These are phyloP conservation scores for Pneumocystis oryctolagi DNA, from an alignment of 1,139 yeast species.

Conservation along the genomic window DNA sequence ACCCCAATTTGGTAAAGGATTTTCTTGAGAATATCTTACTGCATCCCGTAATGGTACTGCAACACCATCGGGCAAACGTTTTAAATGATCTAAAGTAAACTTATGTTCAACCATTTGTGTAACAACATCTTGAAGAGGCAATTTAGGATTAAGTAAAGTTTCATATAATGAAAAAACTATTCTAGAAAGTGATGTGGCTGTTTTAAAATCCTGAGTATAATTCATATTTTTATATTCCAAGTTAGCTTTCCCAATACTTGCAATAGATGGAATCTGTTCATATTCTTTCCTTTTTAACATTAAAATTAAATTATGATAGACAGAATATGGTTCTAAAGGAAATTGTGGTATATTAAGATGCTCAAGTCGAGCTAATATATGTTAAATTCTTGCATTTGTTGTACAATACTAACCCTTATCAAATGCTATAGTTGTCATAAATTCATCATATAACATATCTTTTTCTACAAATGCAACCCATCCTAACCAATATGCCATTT, in stretches of 20 bases:
- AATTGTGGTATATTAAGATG: constrained; percentile 6
- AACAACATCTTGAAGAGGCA: constrained; percentile 1
- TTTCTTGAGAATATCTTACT: constrained; percentile 38
- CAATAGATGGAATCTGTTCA: constrained; percentile 10
- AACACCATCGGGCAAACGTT: constrained; percentile 62
- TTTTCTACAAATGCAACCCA: constrained; percentile 51
- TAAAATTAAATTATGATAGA: constrained; percentile 4
- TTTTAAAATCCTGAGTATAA: neutral
- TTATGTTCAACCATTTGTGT: neutral
- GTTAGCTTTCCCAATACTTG: neutral
- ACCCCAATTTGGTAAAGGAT: constrained; percentile 28
- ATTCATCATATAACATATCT: constrained; percentile 9
- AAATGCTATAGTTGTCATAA: neutral
- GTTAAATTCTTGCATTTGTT: neutral
- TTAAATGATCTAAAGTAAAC: neutral
- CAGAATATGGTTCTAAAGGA: constrained; percentile 2
- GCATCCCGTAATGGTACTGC: constrained; percentile 42
- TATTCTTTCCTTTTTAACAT: constrained; percentile 4
- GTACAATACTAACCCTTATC: neutral
- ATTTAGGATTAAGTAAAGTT: neutral
- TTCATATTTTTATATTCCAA: neutral
- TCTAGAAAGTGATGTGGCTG: neutral
- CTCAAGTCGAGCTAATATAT: constrained; percentile 9
- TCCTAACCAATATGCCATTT: constrained; percentile 50
- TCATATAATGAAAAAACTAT: neutral